These are phyloP conservation scores for Pichia manshurica DNA, from an alignment of 805 yeast genomes.

Conservation along the genomic window DNA sequence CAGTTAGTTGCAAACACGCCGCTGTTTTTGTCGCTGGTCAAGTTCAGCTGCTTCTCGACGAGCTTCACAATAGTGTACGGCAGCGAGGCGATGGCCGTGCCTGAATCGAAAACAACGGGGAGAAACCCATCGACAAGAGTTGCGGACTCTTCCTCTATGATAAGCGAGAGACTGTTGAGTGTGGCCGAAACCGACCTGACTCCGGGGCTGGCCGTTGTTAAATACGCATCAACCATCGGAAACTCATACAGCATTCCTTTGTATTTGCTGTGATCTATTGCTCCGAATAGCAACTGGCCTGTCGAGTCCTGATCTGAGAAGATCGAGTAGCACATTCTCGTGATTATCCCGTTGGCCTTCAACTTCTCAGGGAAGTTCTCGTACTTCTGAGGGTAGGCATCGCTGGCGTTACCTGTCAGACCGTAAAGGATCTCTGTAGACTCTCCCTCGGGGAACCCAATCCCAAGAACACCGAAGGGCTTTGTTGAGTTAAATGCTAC, in stretches of 20 bases:
- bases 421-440: conserved; percentile 25
- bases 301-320: conserved; percentile 44
- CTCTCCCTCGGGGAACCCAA: conserved; percentile 67
- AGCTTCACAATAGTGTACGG: conserved; percentile 32
- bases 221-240: conserved; percentile 40
- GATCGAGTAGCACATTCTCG: conserved; percentile 54
- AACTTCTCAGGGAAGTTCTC: conserved; percentile 62
- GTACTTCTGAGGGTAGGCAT: conserved; percentile 37
- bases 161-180: conserved; percentile 8
- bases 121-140: conserved; percentile 25
- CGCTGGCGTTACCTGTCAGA: too few species aligned
- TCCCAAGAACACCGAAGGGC: conserved; percentile 64
- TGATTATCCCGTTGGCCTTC: conserved; percentile 50
- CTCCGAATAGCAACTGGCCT: conserved; percentile 66
- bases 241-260: conserved; percentile 44
- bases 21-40: conserved; percentile 33
- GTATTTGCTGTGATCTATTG: conserved; percentile 59
- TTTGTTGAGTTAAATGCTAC: conserved; percentile 63
- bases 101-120: conserved; percentile 50
- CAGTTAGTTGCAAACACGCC: conserved; percentile 48
- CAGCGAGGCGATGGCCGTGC: conserved; percentile 45
- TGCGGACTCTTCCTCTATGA: background rate
- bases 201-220: conserved; percentile 37
- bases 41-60: conserved; percentile 31
- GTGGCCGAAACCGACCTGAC: conserved; percentile 32